Evolutionary conservation across 1,139 yeast species (phyloP).

Genomic region (Kodamaea arcana): DNA sequence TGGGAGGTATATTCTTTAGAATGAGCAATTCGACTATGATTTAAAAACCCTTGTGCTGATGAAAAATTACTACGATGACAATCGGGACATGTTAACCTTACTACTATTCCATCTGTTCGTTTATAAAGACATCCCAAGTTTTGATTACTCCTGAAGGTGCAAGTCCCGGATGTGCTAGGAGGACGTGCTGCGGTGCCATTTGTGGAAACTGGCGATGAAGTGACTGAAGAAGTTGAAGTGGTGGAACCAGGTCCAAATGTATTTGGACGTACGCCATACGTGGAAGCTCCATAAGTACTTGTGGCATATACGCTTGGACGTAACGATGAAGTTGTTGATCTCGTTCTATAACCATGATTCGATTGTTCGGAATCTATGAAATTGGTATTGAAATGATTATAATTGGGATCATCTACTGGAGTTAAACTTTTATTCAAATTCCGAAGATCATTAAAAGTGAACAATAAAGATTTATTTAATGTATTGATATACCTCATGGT

Average conservation of each 20-base stretch:
- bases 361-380: slow-evolving; percentile 5
- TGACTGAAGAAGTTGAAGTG: slow-evolving; percentile 12
- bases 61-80: slow-evolving; percentile 70
- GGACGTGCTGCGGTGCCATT: slow-evolving; percentile 4
- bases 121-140: slow-evolving; percentile 59
- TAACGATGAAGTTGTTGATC: slow-evolving; percentile 49
- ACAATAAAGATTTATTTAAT: slow-evolving; percentile 32
- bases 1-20: slow-evolving; percentile 68
- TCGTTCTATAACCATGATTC: slow-evolving; percentile 38
- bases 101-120: slow-evolving; percentile 69
- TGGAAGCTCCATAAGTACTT: slow-evolving; percentile 4
- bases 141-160: slow-evolving; percentile 9
- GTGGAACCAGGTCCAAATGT: not conserved
- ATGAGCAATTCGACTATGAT: slow-evolving; percentile 74
- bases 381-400: slow-evolving; percentile 10
- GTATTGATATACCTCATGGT: slow-evolving; percentile 45
- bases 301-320: slow-evolving; percentile 27
- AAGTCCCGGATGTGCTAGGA: not conserved
- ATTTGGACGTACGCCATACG: slow-evolving; percentile 1
- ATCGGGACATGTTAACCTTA: slow-evolving; percentile 62
- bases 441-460: slow-evolving; percentile 26
- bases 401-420: slow-evolving; percentile 4
- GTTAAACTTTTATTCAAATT: slow-evolving; percentile 6
- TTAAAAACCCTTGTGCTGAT: slow-evolving; percentile 75
- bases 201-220: slow-evolving; percentile 12